Evolutionary conservation across 1,284 basidiomycete genomes (phyloP), one percentile per base, ranked within the genome.

Genomic region (Sporisorium exsertum): DNA sequence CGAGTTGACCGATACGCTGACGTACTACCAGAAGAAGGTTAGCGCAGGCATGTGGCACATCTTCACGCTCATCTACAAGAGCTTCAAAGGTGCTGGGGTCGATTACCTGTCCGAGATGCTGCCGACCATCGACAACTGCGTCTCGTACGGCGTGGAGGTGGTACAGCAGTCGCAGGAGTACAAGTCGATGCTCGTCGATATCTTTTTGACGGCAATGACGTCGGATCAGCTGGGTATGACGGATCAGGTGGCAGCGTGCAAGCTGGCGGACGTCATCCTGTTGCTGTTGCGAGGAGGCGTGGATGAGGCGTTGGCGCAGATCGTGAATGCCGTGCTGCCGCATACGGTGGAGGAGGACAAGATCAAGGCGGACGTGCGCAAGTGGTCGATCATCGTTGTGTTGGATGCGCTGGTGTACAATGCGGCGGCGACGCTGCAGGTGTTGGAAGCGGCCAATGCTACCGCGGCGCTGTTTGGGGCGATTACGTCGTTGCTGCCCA

Each of bases 401-500:
- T 88, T 95, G 84, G 94, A 94, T 82, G 87, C 91, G 16, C 88
- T 95, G n/a, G 89, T 92, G 58, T 95, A 95, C 88, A 94, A 94
- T 86, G 90, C 94, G 1, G 87, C 88, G 0, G 90, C 92, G 0
- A 88, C 94, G 5, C 88, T 95, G 43, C 90, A 91, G 72, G 86
- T 93, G 66, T 91, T 95, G 88, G 92, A 94, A 82, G 74, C 85
- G 58, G 71, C 79, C 27, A 87, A 90, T 3, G 91, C 90, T 5
- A 89, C 91, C 1, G 90, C 90, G 46, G 64, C 47, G 32, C 93
- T 95, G 88, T 94, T 96, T 82, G 94, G 93, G 91, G 92, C 94
- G 84, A 63, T 77, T 24, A 74, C 78, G 6, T 90, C 89, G 63
- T 86, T 87, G 53, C 88, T 90, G 24, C 87, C 88, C 32, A 89